Base-by-base conservation (phyloP, 2,329 filamentous ascomycete genomes). In the Claviceps arundinis region DNA sequence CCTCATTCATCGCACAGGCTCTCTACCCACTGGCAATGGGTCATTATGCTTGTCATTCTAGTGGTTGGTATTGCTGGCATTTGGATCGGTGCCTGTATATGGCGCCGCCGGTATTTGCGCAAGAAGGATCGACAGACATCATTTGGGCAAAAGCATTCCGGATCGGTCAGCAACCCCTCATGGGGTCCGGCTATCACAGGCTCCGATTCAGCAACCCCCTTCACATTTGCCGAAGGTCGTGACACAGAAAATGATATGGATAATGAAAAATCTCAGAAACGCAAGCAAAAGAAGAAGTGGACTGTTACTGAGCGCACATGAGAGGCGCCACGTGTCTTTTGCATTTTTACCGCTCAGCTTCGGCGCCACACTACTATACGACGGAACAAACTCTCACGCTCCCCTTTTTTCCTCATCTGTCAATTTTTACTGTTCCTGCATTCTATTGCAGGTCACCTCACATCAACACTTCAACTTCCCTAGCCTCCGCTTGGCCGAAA, bases 41-140 rank as follows among this genome's bases (percentile, higher is more conserved):
- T 94, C 46, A 75, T 91, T 56, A 88, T 93, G 76, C 74, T 93
- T 50, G 82, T 89, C 57, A 71, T 91, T 56, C 74, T 94, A 30
- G 75, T 84, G 44, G 71, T 91, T 54, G 83, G 73, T 50, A 85
- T 94, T 55, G 69, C 75, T 14, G 73, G 73, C 53, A 77, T 88
- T 60, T 85, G 84, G 74, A 68, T 84, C 41, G 74, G 78, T 17
- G 84, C 83, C 41, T 80, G 82, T 61, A 78, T 85, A 65, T 80
- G 87, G 69, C 85, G 87, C 58, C 81, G 82, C 53, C 82, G 84
- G 58, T 85, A 90, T 67, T 73, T 88, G 57, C 80, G 80, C 57
- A 85, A 81, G 68, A 81, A 76, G 67, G 83, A 86, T 60, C 74
- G 74, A 42, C 72, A 76, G 60, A 50, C 57, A 13, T 59, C 61